Evolutionary conservation across 2,329 filamentous ascomycete genomes (phyloP).

Genomic region (Penicillium sp.): DNA sequence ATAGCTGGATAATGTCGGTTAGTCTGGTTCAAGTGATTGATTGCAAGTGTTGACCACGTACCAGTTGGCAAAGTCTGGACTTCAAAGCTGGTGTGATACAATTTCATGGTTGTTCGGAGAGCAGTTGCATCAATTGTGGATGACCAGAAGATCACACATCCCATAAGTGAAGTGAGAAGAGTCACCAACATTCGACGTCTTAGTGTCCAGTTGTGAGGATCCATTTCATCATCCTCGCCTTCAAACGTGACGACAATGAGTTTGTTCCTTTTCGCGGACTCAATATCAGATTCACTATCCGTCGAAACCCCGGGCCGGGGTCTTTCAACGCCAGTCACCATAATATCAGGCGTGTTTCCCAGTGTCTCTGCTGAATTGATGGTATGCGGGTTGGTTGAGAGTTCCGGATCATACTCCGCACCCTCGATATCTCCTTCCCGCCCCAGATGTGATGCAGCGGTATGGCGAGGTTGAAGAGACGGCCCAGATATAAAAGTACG

Average conservation of each 20-base stretch:
- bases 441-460: not conserved
- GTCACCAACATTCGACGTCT: conserved; percentile 31
- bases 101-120: conserved; percentile 37
- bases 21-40: not conserved
- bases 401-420: conserved; percentile 11
- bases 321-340: conserved; percentile 27
- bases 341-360: conserved; percentile 20
- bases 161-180: conserved; percentile 30
- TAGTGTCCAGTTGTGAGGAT: conserved; percentile 48
- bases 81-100: conserved; percentile 14
- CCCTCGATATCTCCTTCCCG: conserved; percentile 10
- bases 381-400: conserved; percentile 13
- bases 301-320: conserved; percentile 10
- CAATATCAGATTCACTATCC: not conserved
- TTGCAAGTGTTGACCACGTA: conserved; percentile 40
- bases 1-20: conserved; percentile 20
- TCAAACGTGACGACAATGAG: conserved; percentile 44
- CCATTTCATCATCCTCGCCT: conserved; percentile 40
- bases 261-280: conserved; percentile 30
- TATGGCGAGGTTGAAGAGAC: conserved; percentile 3
- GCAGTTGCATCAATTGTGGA: conserved; percentile 51
- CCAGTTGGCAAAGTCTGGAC: conserved; percentile 43
- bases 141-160: conserved; percentile 49
- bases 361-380: conserved; percentile 18
- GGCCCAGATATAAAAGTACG: conserved; percentile 4